These are phyloP conservation scores for Chrysochromulina parva DNA, from an alignment of 78 protist species.

Conservation along the genomic window DNA sequence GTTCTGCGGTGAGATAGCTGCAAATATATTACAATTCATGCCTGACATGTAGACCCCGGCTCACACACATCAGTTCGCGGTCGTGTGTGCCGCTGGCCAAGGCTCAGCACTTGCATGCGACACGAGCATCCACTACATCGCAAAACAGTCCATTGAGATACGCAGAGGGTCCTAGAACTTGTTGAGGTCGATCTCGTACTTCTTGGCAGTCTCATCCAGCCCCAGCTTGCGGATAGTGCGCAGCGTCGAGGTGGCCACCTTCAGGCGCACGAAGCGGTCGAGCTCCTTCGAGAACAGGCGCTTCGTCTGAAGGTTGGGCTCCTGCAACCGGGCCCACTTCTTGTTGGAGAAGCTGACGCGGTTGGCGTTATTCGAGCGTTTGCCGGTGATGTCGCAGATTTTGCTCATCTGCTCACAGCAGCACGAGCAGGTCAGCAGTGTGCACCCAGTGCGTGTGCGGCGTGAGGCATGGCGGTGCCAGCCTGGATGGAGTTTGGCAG, in stretches of 20 bases:
- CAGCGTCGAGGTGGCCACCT: background rate
- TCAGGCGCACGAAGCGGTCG: background rate
- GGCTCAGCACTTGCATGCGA: too few relatives aligned
- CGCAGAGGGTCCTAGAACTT: background rate
- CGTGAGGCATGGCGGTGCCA: too few relatives aligned
- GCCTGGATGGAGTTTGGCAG: too few relatives aligned
- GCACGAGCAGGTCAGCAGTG: too few relatives aligned
- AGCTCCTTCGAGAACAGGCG: background rate
- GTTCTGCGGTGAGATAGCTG: too few relatives aligned
- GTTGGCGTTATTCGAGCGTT: background rate
- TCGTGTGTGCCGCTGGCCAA: too few relatives aligned
- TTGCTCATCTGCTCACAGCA: background rate
- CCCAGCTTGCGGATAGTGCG: slow-evolving; percentile 28
- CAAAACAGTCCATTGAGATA: too few relatives aligned
- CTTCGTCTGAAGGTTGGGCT: slow-evolving; percentile 20
- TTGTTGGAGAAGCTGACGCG: slow-evolving; percentile 22
- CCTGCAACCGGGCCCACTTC: background rate
- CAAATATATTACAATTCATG: too few relatives aligned
- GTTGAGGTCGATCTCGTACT: background rate
- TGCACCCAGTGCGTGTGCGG: too few relatives aligned
- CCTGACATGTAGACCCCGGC: too few relatives aligned
- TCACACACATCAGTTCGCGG: too few relatives aligned
- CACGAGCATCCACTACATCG: too few relatives aligned
- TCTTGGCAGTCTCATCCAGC: background rate
- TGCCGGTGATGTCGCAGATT: slow-evolving; percentile 4